Evolutionary conservation across 306 rosid genomes (phyloP).

Genomic region (Lotus japonicus): DNA sequence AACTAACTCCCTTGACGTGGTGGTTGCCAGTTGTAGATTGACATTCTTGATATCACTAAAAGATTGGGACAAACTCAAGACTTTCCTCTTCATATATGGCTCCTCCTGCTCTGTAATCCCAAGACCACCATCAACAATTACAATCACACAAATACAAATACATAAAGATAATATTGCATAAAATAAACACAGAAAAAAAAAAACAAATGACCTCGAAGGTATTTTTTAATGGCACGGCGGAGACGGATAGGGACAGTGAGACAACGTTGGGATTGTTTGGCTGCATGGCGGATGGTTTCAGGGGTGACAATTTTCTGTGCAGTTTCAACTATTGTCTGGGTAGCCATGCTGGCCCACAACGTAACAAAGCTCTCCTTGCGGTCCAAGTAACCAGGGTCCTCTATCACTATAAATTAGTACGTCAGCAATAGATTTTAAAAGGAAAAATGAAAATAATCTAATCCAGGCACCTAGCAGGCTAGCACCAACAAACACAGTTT

Average conservation of each 20-base stretch:
- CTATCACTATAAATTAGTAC: background rate
- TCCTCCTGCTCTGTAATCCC: conserved; percentile 70
- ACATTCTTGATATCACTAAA: conserved; percentile 65
- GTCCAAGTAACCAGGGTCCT: conserved; percentile 1
- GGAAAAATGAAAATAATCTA: too few relatives aligned
- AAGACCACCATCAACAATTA: conserved; percentile 18
- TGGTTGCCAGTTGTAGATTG: conserved; percentile 48
- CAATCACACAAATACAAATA: background rate
- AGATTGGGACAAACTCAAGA: conserved; percentile 64
- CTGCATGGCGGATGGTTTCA: conserved; percentile 66
- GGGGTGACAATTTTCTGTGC: conserved; percentile 62
- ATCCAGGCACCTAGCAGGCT: too few relatives aligned
- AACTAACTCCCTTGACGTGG: conserved; percentile 60
- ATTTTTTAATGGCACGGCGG: conserved; percentile 81
- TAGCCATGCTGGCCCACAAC: conserved; percentile 45
- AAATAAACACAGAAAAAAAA: background rate
- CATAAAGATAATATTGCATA: background rate
- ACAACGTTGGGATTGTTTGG: conserved; percentile 79
- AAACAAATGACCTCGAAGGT: conserved; percentile 57
- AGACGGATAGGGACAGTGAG: conserved; percentile 66
- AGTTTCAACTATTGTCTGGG: conserved; percentile 46
- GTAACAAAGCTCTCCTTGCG: conserved; percentile 8
- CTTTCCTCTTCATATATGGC: conserved; percentile 81
- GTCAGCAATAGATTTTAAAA: background rate
- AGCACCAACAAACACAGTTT: too few relatives aligned